Conservation (phyloP, 179 eudicot species). For the Carnegiea gigantea region DNA sequence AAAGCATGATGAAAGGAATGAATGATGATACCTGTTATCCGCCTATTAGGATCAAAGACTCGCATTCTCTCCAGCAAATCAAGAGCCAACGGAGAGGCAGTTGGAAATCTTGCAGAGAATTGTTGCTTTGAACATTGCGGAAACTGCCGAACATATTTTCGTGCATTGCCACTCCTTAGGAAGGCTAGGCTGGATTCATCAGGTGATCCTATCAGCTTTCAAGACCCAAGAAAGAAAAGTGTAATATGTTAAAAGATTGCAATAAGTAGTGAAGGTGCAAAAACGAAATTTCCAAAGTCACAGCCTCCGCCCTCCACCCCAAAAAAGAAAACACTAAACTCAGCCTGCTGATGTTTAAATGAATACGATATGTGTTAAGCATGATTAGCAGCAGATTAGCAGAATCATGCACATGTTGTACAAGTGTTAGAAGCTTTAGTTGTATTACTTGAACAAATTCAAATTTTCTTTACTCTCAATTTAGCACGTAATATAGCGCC, state of each 20-base stretch:
- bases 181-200: conserved; percentile 89
- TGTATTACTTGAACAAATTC: no score
- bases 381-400: neutral
- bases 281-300: no score
- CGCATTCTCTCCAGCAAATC: conserved; percentile 79
- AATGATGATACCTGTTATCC: conserved; percentile 55
- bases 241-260: conserved; percentile 12
- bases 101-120: conserved; percentile 46
- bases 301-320: no score
- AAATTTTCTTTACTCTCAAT: no score
- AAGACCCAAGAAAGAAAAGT: conserved; percentile 19
- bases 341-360: neutral
- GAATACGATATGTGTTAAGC: neutral
- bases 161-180: conserved; percentile 78
- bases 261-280: neutral
- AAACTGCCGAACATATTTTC: conserved; percentile 80
- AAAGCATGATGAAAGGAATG: neutral
- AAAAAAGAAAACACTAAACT: neutral
- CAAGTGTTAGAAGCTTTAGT: neutral
- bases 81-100: conserved; percentile 56
- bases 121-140: conserved; percentile 79
- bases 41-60: conserved; percentile 75
- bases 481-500: no score
- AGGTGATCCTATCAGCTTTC: conserved; percentile 85
- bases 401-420: neutral